These are phyloP conservation scores for Triticum dicoccoides DNA, from an alignment of 176 grass and related monocot genomes.

Conservation along the genomic window DNA sequence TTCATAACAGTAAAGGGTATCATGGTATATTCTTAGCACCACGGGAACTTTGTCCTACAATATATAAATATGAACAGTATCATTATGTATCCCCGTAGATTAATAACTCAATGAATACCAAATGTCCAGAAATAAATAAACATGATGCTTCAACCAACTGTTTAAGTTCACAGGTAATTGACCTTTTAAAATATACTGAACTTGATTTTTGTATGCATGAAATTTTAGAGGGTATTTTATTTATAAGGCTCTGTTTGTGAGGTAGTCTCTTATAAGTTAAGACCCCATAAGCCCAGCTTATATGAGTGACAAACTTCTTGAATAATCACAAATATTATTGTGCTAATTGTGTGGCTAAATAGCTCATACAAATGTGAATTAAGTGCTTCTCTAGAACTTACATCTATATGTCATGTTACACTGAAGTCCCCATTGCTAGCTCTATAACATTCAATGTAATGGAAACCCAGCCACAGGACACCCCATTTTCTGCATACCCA, in stretches of 20 bases:
- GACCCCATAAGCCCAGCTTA: not conserved
- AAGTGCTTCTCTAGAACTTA: not conserved
- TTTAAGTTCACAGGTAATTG: not conserved
- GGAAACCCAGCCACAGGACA: not conserved
- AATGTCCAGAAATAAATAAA: conserved; percentile 19
- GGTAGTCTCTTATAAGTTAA: not conserved
- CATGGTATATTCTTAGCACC: conserved; percentile 87
- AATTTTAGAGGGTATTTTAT: not conserved
- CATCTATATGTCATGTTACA: not conserved
- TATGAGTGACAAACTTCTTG: not conserved
- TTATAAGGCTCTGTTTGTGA: not conserved
- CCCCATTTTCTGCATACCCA: conserved; percentile 1
- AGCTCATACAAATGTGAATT: not conserved
- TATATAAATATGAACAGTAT: conserved; percentile 23
- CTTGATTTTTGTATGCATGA: not conserved
- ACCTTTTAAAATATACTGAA: not conserved
- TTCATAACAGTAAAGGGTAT: conserved; percentile 95
- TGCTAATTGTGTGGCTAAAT: not conserved
- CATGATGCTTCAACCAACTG: not conserved
- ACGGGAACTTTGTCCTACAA: conserved; percentile 81
- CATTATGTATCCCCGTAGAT: conserved; percentile 19
- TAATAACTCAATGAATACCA: not conserved
- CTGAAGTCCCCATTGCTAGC: not conserved
- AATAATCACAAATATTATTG: not conserved
- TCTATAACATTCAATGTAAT: not conserved